Evolutionary conservation across 148 eudicot species (phyloP), one percentile per base, ranked within the genome.

Genomic region (Persicaria maculosa): DNA sequence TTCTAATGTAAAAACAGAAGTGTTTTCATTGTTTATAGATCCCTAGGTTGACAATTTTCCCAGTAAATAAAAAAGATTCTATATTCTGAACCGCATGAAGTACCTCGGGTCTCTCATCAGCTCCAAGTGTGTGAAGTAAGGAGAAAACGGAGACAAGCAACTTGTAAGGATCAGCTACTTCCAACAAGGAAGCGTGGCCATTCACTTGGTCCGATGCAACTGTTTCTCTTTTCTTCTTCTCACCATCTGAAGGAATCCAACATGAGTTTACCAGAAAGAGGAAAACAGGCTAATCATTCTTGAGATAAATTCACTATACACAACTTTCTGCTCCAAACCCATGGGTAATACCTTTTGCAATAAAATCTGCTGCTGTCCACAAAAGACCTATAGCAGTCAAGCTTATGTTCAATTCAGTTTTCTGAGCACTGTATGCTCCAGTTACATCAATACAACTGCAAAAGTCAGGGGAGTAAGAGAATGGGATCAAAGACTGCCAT

Each of bases 81-180:
- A 9, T 12, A 9, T 65, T 65, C 46, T 65, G 70, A 5, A 65
- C 15, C 6, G 43, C 15, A 43, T 65, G 5, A 14, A 65, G 65
- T 89, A 94, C 98, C 98, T 94, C 98, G 40, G 98, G 98, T 76
- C 98, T 90, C 72, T 88, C 98, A 87, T 94, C 98, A 74, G 93
- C 90, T 78, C 97, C 98, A 80, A 94, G 87, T 72, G 86, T 84
- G 75, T 94, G 95, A 82, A 94, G 97, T 73, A 90, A 80, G 48
- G 98, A 85, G 83, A 94, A 94, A 80, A 90, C 83, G 31, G 93
- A 86, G 74, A 86, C 78, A 25, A 94, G 86, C 84, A 91, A 77
- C 82, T 87, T 86, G 81, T 91, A 93, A 76, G 81, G 84, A 72
- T 88, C 93, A 79, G 83, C 83, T 75, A 81, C 82, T 77, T 81